Conservation (phyloP, 2,329 filamentous ascomycete genomes). For the Monosporascus sp. region DNA sequence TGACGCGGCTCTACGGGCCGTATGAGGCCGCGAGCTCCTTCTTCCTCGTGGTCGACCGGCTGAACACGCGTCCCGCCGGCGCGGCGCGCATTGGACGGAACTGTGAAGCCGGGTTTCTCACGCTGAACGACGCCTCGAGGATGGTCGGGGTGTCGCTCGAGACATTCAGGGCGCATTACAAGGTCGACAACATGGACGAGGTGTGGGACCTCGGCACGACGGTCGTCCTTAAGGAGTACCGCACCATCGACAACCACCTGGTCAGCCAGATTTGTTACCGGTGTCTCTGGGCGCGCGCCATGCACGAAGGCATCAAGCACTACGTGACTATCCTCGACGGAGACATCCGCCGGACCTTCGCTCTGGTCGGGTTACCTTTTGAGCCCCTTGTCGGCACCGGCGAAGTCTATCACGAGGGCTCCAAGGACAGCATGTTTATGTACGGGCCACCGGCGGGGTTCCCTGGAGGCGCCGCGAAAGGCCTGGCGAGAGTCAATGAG, state of each 20-base stretch:
- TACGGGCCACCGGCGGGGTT: slow-evolving; percentile 2
- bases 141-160: slow-evolving; percentile 1
- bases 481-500: neutral
- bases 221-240: slow-evolving; percentile 3
- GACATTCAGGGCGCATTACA: slow-evolving; percentile 1
- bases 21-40: slow-evolving; percentile 7
- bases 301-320: slow-evolving; percentile 4
- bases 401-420: slow-evolving; percentile 6
- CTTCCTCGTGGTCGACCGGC: slow-evolving; percentile 7
- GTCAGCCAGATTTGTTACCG: slow-evolving; percentile 7
- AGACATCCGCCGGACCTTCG: slow-evolving; percentile 4
- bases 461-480: neutral
- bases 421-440: slow-evolving; percentile 2
- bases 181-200: slow-evolving; percentile 1
- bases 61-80: slow-evolving; percentile 1
- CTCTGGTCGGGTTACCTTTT: slow-evolving; percentile 4
- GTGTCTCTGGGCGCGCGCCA: slow-evolving; percentile 2
- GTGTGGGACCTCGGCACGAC: slow-evolving; percentile 8
- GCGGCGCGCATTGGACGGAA: slow-evolving; percentile 2
- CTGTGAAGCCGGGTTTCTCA: slow-evolving; percentile 2
- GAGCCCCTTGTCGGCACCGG: slow-evolving; percentile 2
- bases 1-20: slow-evolving; percentile 4
- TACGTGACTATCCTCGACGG: slow-evolving; percentile 6
- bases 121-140: slow-evolving; percentile 4
- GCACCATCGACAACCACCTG: slow-evolving; percentile 3